Percentiles rank a stretch among this genome's conserved stretches.
Conservation (phyloP, 2,329 filamentous ascomycete genomes). For the Stromatinia cepivora region DNA sequence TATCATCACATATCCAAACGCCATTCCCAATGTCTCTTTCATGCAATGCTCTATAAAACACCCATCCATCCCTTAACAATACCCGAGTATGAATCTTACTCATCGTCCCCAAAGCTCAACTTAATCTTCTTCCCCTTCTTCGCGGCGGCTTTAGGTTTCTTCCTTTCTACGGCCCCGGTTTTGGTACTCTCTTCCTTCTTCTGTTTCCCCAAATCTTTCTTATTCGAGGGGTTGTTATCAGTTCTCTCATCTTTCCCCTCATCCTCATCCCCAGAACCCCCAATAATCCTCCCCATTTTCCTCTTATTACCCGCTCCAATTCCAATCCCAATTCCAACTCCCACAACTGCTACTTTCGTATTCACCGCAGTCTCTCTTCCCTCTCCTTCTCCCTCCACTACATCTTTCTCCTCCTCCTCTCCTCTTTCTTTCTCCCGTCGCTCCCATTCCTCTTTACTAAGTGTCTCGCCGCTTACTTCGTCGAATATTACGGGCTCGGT, state of each 20-base stretch:
- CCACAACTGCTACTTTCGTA: slow-evolving; percentile 40
- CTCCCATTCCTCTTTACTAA: slow-evolving; percentile 42
- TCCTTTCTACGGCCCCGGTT: slow-evolving; percentile 29
- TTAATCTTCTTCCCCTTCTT: slow-evolving; percentile 60
- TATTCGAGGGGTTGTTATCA: neutral
- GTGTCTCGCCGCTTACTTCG: slow-evolving; percentile 64
- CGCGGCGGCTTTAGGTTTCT: slow-evolving; percentile 32
- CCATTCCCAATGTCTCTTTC: neutral
- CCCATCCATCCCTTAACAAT: neutral
- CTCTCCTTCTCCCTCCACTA: neutral
- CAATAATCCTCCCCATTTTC: slow-evolving; percentile 54
- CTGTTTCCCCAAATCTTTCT: neutral
- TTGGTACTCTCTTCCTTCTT: neutral
- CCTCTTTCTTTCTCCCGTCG: slow-evolving; percentile 38
- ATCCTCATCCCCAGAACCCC: slow-evolving; percentile 37
- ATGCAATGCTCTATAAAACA: neutral
- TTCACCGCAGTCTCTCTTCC: slow-evolving; percentile 49
- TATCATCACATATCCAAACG: slow-evolving; percentile 13
- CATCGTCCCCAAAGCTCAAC: slow-evolving; percentile 65
- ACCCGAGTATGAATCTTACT: slow-evolving; percentile 36
- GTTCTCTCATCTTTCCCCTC: slow-evolving; percentile 1
- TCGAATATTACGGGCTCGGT: slow-evolving; percentile 75
- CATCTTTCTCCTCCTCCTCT: slow-evolving; percentile 33
- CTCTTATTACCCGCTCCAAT: slow-evolving; percentile 55
- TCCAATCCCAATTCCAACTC: slow-evolving; percentile 22